Conservation (phyloP, 441 rosid species). For the Croton setiger region DNA sequence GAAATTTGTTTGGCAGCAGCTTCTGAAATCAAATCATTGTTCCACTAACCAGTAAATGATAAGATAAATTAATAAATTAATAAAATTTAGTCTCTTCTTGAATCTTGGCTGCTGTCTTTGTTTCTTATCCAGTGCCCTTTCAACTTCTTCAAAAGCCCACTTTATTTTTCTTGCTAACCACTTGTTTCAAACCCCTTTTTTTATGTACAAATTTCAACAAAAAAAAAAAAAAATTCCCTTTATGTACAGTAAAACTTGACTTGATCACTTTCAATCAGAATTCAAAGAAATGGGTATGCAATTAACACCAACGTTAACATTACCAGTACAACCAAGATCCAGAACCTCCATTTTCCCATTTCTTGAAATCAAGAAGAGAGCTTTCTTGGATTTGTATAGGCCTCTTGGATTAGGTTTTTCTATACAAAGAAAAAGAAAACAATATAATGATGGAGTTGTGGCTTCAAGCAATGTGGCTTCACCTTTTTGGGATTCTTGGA, state of each 20-base stretch:
- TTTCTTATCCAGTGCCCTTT: conserved; percentile 16
- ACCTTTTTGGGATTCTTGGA: conserved; percentile 69
- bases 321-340: background rate
- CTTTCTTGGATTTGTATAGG: background rate
- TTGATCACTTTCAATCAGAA: background rate
- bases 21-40: background rate
- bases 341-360: background rate
- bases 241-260: background rate
- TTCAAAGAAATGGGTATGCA: conserved; percentile 24
- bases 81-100: too few species aligned
- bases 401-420: conserved; percentile 4
- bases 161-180: too few species aligned
- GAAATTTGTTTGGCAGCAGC: background rate
- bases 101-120: too few species aligned
- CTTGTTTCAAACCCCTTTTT: too few species aligned
- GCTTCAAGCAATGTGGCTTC: conserved; percentile 44
- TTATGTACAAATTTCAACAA: too few species aligned
- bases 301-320: background rate
- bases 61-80: background rate
- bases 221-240: too few species aligned
- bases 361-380: conserved; percentile 7
- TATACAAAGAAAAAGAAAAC: conserved; percentile 11
- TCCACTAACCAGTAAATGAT: too few species aligned
- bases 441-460: conserved; percentile 16
- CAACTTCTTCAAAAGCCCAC: conserved; percentile 30